Evolutionary conservation across 306 rosid genomes (phyloP), one percentile per base, ranked within the genome.

Genomic region (Cucumis hystrix): DNA sequence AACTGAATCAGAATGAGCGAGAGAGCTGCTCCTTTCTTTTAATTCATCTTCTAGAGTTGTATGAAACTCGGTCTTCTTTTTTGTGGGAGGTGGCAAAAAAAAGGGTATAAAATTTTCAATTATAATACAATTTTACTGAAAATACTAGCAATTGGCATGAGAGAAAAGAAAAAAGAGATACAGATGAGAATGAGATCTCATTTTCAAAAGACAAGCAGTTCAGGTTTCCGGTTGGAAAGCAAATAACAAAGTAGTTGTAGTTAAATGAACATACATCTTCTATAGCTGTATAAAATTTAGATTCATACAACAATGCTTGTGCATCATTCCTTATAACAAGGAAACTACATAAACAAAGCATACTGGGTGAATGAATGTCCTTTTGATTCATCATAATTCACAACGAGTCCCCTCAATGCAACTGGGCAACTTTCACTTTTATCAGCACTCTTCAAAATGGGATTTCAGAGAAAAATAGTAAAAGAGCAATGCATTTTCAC

Each of bases 11-110:
- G 83, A 64, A 56, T 18, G 59, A 43, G 64, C 75, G 18, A 78
- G 81, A 57, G 79, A 77, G 70, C 70, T 76, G 68, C 84, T 79
- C 76, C 84, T 83, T 82, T 80, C 93, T 80, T 83, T 78, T 15
- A 39, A 39, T 16, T 63, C 66, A 79, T 82, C 89, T 58, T 82
- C 86, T 51, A 73, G 78, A 28, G 80, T 52, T 77, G 82, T 79
- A 25, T 78, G 67, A 33, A 89, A 80, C 90, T 85, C 80, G 79
- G 9, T 43, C 66, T 61, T 61, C 70, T 73, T 47, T 18, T 52
- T 66, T 14, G 16, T 70, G 37, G 75, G 21, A 9, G 55, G 12
- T 56, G 18, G 30, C n/a, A 17, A 67, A 67, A 57, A 49, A 49
- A 81, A 77, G 57, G 21, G 52, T n/a, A 30, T 45, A 60, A 30